Base-by-base conservation (phyloP, 805 yeast species). In the Cephaloascus albidus region DNA sequence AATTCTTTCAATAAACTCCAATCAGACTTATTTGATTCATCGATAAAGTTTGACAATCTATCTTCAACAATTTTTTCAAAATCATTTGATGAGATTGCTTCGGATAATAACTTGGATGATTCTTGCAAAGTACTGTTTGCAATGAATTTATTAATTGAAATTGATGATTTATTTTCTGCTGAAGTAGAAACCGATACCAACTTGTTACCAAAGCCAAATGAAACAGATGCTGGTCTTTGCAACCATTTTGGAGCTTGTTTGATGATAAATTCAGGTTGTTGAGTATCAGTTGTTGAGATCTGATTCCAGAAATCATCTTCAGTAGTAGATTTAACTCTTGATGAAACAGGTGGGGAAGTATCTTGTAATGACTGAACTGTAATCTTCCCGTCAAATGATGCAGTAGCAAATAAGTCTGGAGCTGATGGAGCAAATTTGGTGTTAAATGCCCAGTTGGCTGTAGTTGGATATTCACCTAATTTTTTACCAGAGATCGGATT, bases 131-230 rank as follows among this genome's bases (percentile, higher is more conserved):
- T 46, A 12, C 57, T 62, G 38, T 65, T 69, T 10, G 63, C 51
- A 3, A 45, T 49, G 57, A 71, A 57, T 47, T 72, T 74, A 18
- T 65, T 52, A 41, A 78, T 61, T 18, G 57, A 55, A 16, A 77
- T 57, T 4, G 58, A 41, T 20, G 77, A 65, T 50, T 70, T 51
- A 8, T 68, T 63, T 38, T 60, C 66, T 8, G 64, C 61, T 6
- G 6, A 8, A 30, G 57, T 51, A 23, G 36, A 17, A 12, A 81
- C 77, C 10, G 68, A 58, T 3, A 83, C 89, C 33, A 93, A 57
- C 61, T 86, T 87, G 39, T 96, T 95, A 44, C 98, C 98, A 63
- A 88, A 90, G 0, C 95, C 97, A 70, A 94, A 93, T 2, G 78
- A 65, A 12, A 82, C 96, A 37, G 81, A 70, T 4, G 75, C 69